A percentile compares a stretch with the other conserved stretches of the same genome.
Conservation (phyloP, 306 rosid genomes). For the Trichosanthes truncata region DNA sequence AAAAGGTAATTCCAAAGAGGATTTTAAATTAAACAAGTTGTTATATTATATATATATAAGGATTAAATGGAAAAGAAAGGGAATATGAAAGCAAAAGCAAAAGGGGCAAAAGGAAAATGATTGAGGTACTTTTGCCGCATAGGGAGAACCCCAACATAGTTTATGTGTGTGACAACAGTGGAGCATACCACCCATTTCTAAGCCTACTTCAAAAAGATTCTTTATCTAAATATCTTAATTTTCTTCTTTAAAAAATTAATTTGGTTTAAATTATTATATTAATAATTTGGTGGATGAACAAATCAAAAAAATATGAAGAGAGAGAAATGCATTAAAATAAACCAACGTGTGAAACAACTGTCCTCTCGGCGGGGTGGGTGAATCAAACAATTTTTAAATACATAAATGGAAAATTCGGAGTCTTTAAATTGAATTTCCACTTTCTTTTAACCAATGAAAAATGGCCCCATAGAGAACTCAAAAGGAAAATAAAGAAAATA, state of each 20-base stretch:
- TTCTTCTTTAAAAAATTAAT: not conserved
- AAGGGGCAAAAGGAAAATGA: not conserved
- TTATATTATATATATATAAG: not conserved
- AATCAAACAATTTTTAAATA: not conserved
- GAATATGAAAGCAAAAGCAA: not conserved
- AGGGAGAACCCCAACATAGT: not conserved
- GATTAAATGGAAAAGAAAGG: not conserved
- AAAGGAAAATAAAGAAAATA: too few relatives aligned
- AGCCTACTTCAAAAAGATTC: not conserved
- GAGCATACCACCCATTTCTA: constrained; percentile 8
- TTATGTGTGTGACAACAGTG: constrained; percentile 4
- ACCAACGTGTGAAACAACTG: not conserved
- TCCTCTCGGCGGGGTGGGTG: not conserved
- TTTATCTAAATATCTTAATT: not conserved
- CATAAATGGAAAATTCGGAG: not conserved
- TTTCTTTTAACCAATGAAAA: not conserved
- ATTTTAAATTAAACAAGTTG: not conserved
- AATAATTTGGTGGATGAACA: not conserved
- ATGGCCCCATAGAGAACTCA: not conserved
- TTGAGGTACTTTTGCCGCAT: not conserved
- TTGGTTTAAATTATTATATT: not conserved
- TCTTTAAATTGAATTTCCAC: not conserved
- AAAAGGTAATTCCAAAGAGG: not conserved
- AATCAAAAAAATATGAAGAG: not conserved
- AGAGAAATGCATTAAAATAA: not conserved